A percentile compares a stretch with the other conserved stretches of the same genome.
phyloP scores from a whole-genome alignment of 73 alveolate genomes.

The Symbiodinium pilosum region DNA sequence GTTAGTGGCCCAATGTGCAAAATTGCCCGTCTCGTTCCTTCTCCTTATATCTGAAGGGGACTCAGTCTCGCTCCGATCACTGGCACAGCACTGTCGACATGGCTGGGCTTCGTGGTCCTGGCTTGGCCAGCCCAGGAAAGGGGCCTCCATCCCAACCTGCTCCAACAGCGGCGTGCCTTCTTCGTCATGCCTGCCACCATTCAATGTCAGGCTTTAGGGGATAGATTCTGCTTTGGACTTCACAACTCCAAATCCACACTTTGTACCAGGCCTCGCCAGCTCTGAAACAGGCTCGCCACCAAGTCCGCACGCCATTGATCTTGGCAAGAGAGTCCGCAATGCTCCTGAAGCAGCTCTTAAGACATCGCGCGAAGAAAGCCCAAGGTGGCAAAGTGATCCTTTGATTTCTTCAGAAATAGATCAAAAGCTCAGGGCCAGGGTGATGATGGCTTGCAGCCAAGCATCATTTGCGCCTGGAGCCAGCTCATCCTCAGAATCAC shows the following conservation, averaged over 20 bases:
- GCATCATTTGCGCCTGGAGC: neutral
- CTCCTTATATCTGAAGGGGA: neutral
- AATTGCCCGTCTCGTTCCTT: no score
- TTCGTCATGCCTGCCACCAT: conserved; percentile 16
- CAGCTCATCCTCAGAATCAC: conserved; percentile 38
- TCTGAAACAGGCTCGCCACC: conserved; percentile 34
- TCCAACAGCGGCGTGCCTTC: conserved; percentile 55
- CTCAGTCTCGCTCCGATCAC: neutral
- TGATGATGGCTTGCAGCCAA: neutral
- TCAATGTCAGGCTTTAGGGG: neutral
- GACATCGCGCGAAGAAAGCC: no score
- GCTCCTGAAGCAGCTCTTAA: conserved; percentile 25
- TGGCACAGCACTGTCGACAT: neutral
- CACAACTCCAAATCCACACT: neutral
- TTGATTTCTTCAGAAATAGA: no score
- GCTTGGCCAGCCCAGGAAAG: conserved; percentile 20
- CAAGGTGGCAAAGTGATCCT: neutral
- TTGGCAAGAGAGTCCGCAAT: conserved; percentile 24
- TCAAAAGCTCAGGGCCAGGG: no score
- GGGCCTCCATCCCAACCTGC: conserved; percentile 33
- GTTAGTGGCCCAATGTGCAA: no score
- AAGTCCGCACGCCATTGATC: neutral
- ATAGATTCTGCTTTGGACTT: no score
- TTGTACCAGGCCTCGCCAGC: conserved; percentile 13
- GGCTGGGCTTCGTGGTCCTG: neutral